These are phyloP conservation scores for Acanthochlamys bracteata DNA, from an alignment of 106 monocot species.

Conservation along the genomic window DNA sequence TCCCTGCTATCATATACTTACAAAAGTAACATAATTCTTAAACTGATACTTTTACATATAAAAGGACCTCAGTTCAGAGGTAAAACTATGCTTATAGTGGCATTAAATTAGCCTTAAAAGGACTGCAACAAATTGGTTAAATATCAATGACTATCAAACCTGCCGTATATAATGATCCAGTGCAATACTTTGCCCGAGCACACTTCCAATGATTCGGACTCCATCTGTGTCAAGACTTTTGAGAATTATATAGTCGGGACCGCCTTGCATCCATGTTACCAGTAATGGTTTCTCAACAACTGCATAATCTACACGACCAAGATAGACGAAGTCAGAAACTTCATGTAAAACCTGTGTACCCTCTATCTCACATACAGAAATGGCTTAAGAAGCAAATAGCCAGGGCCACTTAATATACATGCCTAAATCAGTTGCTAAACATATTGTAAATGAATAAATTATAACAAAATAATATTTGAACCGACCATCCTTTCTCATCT, in stretches of 20 bases:
- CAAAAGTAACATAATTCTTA: no score
- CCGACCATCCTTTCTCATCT: slow-evolving; percentile 84
- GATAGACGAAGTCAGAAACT: background rate
- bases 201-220: slow-evolving; percentile 78
- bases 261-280: slow-evolving; percentile 85
- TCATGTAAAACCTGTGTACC: background rate
- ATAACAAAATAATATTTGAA: no score
- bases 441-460: no score
- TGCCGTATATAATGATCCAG: slow-evolving; percentile 73
- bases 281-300: slow-evolving; percentile 65
- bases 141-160: slow-evolving; percentile 22
- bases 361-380: no score
- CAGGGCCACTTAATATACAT: no score
- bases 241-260: slow-evolving; percentile 65
- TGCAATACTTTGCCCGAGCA: slow-evolving; percentile 84
- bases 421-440: no score
- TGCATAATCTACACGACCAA: slow-evolving; percentile 46
- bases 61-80: no score
- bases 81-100: no score
- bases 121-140: slow-evolving; percentile 3
- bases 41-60: no score
- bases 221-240: slow-evolving; percentile 66
- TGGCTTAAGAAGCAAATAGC: no score
- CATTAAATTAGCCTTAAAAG: background rate
- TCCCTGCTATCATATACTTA: no score